A percentile compares a stretch with the other conserved stretches of the same genome.
Conservation (phyloP, 2,329 filamentous ascomycete genomes). For the Parastagonospora nodorum region DNA sequence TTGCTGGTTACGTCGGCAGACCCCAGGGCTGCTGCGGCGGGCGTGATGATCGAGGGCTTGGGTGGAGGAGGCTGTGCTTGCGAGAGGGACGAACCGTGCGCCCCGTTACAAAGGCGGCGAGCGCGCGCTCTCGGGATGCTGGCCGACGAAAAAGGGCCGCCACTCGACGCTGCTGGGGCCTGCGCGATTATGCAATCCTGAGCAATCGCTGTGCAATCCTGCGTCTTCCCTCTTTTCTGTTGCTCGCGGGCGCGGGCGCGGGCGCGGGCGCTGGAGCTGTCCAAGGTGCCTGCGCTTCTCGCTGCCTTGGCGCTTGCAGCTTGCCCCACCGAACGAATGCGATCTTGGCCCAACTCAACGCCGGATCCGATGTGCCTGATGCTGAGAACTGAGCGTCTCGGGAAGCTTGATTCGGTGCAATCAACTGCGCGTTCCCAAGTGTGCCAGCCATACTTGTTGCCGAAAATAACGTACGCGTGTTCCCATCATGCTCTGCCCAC, state of each 20-base stretch:
- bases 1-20: slow-evolving; percentile 1
- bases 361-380: no score
- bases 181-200: slow-evolving; percentile 24
- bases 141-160: slow-evolving; percentile 17
- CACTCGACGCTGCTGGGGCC: slow-evolving; percentile 7
- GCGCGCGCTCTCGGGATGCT: slow-evolving; percentile 14
- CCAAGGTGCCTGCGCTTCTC: slow-evolving; percentile 5
- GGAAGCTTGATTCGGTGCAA: no score
- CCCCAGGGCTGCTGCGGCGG: slow-evolving; percentile 17
- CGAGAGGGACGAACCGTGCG: slow-evolving; percentile 23
- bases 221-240: not conserved
- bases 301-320: slow-evolving; percentile 24
- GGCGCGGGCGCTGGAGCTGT: slow-evolving; percentile 2
- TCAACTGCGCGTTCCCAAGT: no score
- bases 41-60: slow-evolving; percentile 20
- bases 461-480: slow-evolving; percentile 12
- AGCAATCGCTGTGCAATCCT: slow-evolving; percentile 19
- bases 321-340: not conserved
- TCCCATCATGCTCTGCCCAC: slow-evolving; percentile 8
- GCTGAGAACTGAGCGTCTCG: no score
- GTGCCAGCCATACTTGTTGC: not conserved
- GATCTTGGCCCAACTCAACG: no score
- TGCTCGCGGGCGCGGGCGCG: not conserved
- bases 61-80: slow-evolving; percentile 40
- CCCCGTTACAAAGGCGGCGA: slow-evolving; percentile 28